A percentile compares a stretch with the other conserved stretches of the same genome.
These are phyloP conservation scores for Aureoboletus auriporus DNA, from an alignment of 768 basidiomycete genomes.

Conservation along the genomic window DNA sequence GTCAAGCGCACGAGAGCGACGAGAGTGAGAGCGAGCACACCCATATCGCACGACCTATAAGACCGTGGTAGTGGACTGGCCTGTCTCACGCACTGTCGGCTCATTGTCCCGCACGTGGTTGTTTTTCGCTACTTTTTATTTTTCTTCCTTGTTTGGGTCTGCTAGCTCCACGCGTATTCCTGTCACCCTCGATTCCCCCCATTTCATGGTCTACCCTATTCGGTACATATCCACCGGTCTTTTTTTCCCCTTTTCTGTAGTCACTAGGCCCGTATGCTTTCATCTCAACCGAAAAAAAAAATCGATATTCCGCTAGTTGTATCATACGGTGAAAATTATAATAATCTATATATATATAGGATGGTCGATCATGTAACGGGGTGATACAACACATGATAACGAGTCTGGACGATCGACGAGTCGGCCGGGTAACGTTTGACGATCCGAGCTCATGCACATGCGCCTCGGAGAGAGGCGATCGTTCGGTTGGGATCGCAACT, in stretches of 20 bases:
- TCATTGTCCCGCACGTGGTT: neutral
- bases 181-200: conserved; percentile 15
- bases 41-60: conserved; percentile 33
- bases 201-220: conserved; percentile 12
- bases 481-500: neutral
- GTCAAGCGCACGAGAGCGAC: conserved; percentile 25
- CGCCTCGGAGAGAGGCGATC: too few relatives aligned
- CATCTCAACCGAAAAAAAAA: conserved; percentile 4
- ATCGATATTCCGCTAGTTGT: conserved; percentile 15
- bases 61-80: conserved; percentile 40
- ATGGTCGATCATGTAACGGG: too few relatives aligned
- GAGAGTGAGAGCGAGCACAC: conserved; percentile 37
- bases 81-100: neutral
- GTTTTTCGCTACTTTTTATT: neutral
- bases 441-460: conserved; percentile 6
- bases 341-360: conserved; percentile 6
- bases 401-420: too few relatives aligned
- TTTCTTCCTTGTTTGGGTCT: conserved; percentile 9
- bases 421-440: neutral
- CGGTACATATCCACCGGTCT: neutral
- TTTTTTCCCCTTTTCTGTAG: conserved; percentile 7
- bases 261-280: neutral
- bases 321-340: conserved; percentile 17
- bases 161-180: conserved; percentile 6
- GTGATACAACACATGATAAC: too few relatives aligned